Evolutionary conservation across 129 eudicot species (phyloP).

Genomic region (Artemisia annua): DNA sequence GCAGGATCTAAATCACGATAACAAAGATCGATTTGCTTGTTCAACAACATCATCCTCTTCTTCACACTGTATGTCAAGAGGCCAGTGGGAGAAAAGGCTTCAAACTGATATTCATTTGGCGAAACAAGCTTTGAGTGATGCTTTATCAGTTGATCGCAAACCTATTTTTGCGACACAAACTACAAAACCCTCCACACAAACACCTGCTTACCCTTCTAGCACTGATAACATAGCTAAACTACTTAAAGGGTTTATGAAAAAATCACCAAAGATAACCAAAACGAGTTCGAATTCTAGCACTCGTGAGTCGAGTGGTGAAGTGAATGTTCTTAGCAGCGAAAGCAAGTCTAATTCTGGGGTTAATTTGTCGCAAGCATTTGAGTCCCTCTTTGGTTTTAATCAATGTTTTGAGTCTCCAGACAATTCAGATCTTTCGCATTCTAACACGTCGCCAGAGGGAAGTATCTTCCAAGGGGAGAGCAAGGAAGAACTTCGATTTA

Average conservation of each 20-base stretch:
- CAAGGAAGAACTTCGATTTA: slow-evolving; percentile 46
- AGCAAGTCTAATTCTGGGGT: slow-evolving; percentile 41
- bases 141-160: slow-evolving; percentile 46
- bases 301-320: slow-evolving; percentile 32
- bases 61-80: slow-evolving; percentile 47
- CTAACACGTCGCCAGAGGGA: slow-evolving; percentile 52
- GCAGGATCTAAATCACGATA: slow-evolving; percentile 16
- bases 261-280: slow-evolving; percentile 28
- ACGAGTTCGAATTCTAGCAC: slow-evolving; percentile 45
- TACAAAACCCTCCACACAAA: slow-evolving; percentile 14
- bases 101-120: slow-evolving; percentile 59
- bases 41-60: slow-evolving; percentile 43
- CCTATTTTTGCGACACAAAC: slow-evolving; percentile 3
- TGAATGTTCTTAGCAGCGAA: slow-evolving; percentile 34
- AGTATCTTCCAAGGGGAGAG: slow-evolving; percentile 48
- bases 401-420: slow-evolving; percentile 42
- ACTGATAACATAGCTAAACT: slow-evolving; percentile 71
- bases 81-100: slow-evolving; percentile 71
- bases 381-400: slow-evolving; percentile 63
- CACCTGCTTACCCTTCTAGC: slow-evolving; percentile 54
- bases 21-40: slow-evolving; percentile 30
- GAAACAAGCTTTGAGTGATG: slow-evolving; percentile 67
- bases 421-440: slow-evolving; percentile 62
- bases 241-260: slow-evolving; percentile 71
- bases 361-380: slow-evolving; percentile 53